Conservation (phyloP, 768 basidiomycete genomes). For the Inosperma sp. region DNA sequence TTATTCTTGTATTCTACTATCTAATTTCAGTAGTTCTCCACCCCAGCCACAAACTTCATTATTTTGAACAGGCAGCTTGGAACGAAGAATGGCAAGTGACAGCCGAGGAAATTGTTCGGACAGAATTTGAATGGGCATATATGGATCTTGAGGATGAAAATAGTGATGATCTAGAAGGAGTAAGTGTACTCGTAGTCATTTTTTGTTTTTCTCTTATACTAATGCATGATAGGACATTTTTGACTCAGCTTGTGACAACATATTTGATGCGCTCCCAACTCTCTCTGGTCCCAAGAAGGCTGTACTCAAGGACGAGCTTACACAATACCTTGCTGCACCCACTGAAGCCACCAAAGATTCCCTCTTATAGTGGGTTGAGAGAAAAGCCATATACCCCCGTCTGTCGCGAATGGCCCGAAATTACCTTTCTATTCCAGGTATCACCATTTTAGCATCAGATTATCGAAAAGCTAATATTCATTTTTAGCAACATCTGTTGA, state of each 20-base stretch:
- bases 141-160: not conserved
- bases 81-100: slow-evolving; percentile 23
- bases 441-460: too few relatives aligned
- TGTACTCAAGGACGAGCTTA: slow-evolving; percentile 9
- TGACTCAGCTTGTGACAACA: slow-evolving; percentile 8
- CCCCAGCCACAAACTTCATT: slow-evolving; percentile 26
- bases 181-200: not conserved
- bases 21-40: slow-evolving; percentile 22
- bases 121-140: not conserved
- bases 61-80: slow-evolving; percentile 26
- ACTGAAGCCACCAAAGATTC: slow-evolving; percentile 7
- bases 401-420: too few relatives aligned
- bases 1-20: not conserved
- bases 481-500: too few relatives aligned
- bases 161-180: not conserved
- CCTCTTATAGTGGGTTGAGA: too few relatives aligned
- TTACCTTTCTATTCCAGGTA: too few relatives aligned
- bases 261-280: slow-evolving; percentile 11
- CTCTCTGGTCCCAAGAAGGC: slow-evolving; percentile 5
- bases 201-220: not conserved
- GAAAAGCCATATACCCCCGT: too few relatives aligned
- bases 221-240: not conserved
- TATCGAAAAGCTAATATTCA: too few relatives aligned
- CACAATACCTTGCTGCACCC: slow-evolving; percentile 12
- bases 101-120: slow-evolving; percentile 15